Evolutionary conservation across 768 basidiomycete genomes (phyloP).

Genomic region (Auricularia sp.): DNA sequence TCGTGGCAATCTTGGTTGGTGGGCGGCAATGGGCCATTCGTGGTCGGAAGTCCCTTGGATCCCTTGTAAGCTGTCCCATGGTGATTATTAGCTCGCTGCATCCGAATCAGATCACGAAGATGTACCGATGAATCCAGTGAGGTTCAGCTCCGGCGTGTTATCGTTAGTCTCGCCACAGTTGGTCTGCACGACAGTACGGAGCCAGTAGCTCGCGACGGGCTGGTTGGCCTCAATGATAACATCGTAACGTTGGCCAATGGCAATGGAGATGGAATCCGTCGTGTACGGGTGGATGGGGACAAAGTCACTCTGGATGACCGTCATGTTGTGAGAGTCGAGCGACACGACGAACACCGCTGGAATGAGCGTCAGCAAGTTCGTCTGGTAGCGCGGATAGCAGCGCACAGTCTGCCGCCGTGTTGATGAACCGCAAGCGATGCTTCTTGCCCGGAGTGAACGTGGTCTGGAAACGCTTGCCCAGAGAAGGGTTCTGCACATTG

Average conservation of each 20-base stretch:
- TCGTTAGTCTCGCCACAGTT: neutral
- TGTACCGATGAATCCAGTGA: neutral
- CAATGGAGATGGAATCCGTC: neutral
- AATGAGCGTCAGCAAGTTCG: neutral
- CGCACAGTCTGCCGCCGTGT: neutral
- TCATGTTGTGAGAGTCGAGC: neutral
- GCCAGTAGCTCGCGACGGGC: neutral
- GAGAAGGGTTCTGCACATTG: neutral
- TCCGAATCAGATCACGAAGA: too few species aligned
- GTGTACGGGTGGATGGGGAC: neutral
- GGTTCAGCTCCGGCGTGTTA: neutral
- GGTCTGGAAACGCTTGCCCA: neutral
- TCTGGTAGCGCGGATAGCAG: neutral
- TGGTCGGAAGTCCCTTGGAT: neutral
- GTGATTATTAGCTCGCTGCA: too few species aligned
- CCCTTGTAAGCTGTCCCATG: neutral
- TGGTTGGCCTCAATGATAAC: neutral
- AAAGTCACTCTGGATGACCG: neutral
- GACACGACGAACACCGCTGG: neutral
- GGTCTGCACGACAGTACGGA: neutral
- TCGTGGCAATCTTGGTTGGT: neutral
- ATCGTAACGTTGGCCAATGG: neutral
- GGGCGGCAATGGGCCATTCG: neutral
- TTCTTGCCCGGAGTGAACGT: neutral
- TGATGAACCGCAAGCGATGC: neutral